phyloP scores from a whole-genome alignment of 352 stramenopile genomes.

The Phytophthora lateralis region DNA sequence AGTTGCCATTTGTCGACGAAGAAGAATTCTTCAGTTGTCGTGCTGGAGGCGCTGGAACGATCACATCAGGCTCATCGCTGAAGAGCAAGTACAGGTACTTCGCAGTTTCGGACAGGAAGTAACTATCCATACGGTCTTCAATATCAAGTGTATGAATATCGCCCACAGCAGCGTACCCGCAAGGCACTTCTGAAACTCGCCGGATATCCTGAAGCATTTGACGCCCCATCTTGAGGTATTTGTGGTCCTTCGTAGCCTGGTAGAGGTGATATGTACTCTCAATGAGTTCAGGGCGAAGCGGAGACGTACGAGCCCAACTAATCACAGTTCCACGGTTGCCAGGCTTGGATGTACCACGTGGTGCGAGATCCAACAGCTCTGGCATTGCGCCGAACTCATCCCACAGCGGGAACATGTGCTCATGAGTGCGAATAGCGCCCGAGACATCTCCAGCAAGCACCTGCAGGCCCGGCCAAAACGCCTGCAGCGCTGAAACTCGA shows the following conservation, averaged over 20 bases:
- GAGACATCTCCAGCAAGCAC: constrained; percentile 93
- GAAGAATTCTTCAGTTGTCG: constrained; percentile 5
- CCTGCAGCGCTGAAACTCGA: constrained; percentile 90
- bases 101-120: constrained; percentile 98
- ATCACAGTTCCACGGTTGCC: constrained; percentile 55
- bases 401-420: constrained; percentile 95
- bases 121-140: constrained; percentile 98
- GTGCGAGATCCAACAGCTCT: constrained; percentile 91
- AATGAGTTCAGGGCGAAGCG: constrained; percentile 96
- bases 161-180: constrained; percentile 92
- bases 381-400: constrained; percentile 95
- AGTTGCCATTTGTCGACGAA: constrained; percentile 9
- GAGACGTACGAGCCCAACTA: constrained; percentile 85
- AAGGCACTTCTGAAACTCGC: constrained; percentile 85
- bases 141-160: constrained; percentile 91
- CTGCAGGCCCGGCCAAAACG: constrained; percentile 97
- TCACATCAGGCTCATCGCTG: constrained; percentile 87
- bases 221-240: constrained; percentile 90
- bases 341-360: constrained; percentile 29
- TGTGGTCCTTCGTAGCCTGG: constrained; percentile 85
- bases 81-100: constrained; percentile 99
- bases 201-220: constrained; percentile 90
- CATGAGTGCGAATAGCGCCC: constrained; percentile 90
- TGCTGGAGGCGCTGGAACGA: constrained; percentile 50
- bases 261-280: constrained; percentile 98